phyloP scores from a whole-genome alignment of 805 yeast genomes.

The Myxozyma vanderwaltii region DNA sequence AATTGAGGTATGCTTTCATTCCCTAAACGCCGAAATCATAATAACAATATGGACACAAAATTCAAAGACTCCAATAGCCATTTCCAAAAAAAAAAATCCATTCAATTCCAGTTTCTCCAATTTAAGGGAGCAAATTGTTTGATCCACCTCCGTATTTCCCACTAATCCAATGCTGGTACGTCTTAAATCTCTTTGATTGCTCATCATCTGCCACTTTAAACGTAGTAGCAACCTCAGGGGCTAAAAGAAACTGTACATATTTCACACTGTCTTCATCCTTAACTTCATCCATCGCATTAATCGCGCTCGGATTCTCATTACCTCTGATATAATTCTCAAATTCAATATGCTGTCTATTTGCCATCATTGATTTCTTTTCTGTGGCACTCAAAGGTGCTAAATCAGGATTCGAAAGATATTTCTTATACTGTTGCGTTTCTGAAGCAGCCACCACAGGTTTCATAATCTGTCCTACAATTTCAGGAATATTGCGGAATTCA shows the following conservation, averaged over 20 bases:
- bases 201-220: slow-evolving; percentile 22
- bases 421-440: slow-evolving; percentile 33
- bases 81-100: not conserved
- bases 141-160: slow-evolving; percentile 11
- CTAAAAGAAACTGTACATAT: slow-evolving; percentile 22
- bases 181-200: slow-evolving; percentile 22
- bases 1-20: no score
- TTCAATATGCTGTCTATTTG: slow-evolving; percentile 19
- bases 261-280: slow-evolving; percentile 23
- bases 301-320: slow-evolving; percentile 15
- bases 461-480: slow-evolving; percentile 31
- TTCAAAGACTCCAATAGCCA: no score
- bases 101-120: no score
- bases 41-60: no score
- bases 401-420: slow-evolving; percentile 31
- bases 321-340: slow-evolving; percentile 64
- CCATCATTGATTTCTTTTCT: slow-evolving; percentile 17
- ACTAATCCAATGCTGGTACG: slow-evolving; percentile 27
- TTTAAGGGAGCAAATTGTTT: not conserved
- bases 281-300: slow-evolving; percentile 15
- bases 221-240: slow-evolving; percentile 27
- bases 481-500: slow-evolving; percentile 16
- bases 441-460: slow-evolving; percentile 26
- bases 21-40: no score
- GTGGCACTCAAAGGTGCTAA: slow-evolving; percentile 19